phyloP scores from a whole-genome alignment of 2,329 filamentous ascomycete genomes.

The Monilinia fructicola region DNA sequence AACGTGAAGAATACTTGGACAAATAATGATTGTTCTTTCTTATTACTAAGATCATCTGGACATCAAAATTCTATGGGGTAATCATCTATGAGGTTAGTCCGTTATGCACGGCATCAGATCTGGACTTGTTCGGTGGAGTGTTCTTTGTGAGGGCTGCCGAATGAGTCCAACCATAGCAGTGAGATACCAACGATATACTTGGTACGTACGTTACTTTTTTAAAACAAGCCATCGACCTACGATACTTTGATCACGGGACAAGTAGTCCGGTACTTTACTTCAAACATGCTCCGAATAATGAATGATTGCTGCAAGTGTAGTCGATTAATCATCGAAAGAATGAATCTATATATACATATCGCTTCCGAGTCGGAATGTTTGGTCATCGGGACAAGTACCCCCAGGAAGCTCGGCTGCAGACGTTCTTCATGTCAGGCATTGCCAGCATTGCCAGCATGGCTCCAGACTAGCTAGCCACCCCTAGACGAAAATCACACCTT shows the following conservation, averaged over 20 bases:
- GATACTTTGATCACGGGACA: background rate
- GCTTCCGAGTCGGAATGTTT: constrained; percentile 6
- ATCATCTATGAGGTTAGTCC: background rate
- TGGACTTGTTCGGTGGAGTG: background rate
- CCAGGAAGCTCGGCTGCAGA: constrained; percentile 16
- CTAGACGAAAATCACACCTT: constrained; percentile 17
- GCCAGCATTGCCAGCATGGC: constrained; percentile 10
- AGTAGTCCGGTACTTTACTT: background rate
- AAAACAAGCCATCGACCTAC: background rate
- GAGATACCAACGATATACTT: background rate
- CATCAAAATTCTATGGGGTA: background rate
- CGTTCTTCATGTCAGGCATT: constrained; percentile 2
- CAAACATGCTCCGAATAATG: background rate
- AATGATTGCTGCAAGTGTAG: background rate
- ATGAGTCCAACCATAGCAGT: background rate
- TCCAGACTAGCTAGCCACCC: constrained; percentile 9
- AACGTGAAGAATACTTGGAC: background rate
- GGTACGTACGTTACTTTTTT: too few species aligned
- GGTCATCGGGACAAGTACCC: constrained; percentile 8
- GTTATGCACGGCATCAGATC: constrained; percentile 6
- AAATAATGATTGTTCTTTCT: background rate
- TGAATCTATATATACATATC: background rate
- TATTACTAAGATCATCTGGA: constrained; percentile 2
- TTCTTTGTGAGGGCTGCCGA: background rate
- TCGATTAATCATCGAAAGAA: background rate